phyloP scores from a whole-genome alignment of 2,329 filamentous ascomycete genomes.

The Colletotrichum horii region DNA sequence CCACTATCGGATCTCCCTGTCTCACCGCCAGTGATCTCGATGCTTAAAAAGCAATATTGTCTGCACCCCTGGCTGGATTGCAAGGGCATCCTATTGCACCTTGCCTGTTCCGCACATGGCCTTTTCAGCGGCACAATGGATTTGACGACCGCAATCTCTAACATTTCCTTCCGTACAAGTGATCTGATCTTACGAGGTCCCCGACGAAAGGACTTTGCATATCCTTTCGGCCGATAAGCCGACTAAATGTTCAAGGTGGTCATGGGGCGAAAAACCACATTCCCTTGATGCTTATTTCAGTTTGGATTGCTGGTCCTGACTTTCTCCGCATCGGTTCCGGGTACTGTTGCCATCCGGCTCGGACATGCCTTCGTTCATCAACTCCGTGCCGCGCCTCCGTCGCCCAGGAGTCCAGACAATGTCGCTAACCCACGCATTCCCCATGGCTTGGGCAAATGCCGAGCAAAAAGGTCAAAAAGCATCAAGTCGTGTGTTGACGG shows the following conservation, averaged over 20 bases:
- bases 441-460: background rate
- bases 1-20: background rate
- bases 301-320: background rate
- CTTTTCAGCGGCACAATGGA: background rate
- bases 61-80: slow-evolving; percentile 10
- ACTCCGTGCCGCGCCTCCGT: background rate
- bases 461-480: background rate
- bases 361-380: background rate
- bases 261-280: background rate
- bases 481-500: background rate
- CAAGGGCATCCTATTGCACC: slow-evolving; percentile 16
- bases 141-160: background rate
- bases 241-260: background rate
- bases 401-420: background rate
- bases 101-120: background rate
- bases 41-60: slow-evolving; percentile 10
- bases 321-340: background rate
- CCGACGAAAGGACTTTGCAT: background rate
- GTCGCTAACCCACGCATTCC: background rate
- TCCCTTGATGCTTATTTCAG: background rate
- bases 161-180: background rate
- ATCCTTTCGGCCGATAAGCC: background rate
- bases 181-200: background rate
- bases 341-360: background rate
- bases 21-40: slow-evolving; percentile 11